Evolutionary conservation across 1,284 basidiomycete species (phyloP).

Genomic region (Microbotryomycetes sp.): DNA sequence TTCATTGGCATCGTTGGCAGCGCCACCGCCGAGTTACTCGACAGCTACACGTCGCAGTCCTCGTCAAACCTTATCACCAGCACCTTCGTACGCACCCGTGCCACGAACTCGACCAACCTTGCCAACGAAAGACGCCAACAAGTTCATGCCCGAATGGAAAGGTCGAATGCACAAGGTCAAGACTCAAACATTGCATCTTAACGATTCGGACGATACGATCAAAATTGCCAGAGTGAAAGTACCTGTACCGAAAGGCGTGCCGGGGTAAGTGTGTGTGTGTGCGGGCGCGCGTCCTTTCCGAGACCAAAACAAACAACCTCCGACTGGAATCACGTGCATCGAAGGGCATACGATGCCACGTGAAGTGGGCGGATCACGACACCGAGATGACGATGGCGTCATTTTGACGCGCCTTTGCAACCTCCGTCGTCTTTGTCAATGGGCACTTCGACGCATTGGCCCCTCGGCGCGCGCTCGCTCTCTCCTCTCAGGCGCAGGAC

Average conservation of each 20-base stretch:
- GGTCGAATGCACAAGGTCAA: slow-evolving; percentile 35
- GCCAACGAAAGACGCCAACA: slow-evolving; percentile 29
- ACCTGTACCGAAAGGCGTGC: slow-evolving; percentile 53
- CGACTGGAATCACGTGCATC: too few relatives aligned
- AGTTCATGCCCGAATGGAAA: slow-evolving; percentile 22
- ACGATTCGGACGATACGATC: slow-evolving; percentile 45
- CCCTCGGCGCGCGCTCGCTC: too few relatives aligned
- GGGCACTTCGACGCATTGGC: too few relatives aligned
- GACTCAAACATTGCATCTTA: slow-evolving; percentile 34
- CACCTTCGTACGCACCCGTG: slow-evolving; percentile 17
- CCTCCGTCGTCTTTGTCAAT: neutral
- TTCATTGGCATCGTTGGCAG: slow-evolving; percentile 14
- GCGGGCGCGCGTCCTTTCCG: too few relatives aligned
- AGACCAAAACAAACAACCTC: too few relatives aligned
- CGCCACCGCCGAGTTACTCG: neutral
- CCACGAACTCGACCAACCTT: slow-evolving; percentile 13
- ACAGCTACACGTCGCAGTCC: neutral
- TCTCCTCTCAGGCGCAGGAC: too few relatives aligned
- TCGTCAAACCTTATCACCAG: slow-evolving; percentile 9
- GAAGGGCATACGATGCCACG: too few relatives aligned
- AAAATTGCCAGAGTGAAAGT: slow-evolving; percentile 90
- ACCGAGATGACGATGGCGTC: neutral
- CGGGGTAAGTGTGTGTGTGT: slow-evolving; percentile 34
- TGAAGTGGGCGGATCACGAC: neutral
- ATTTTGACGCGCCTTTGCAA: neutral